These are phyloP conservation scores for Yarrowia deformans DNA, from an alignment of 805 yeast species.

Conservation along the genomic window DNA sequence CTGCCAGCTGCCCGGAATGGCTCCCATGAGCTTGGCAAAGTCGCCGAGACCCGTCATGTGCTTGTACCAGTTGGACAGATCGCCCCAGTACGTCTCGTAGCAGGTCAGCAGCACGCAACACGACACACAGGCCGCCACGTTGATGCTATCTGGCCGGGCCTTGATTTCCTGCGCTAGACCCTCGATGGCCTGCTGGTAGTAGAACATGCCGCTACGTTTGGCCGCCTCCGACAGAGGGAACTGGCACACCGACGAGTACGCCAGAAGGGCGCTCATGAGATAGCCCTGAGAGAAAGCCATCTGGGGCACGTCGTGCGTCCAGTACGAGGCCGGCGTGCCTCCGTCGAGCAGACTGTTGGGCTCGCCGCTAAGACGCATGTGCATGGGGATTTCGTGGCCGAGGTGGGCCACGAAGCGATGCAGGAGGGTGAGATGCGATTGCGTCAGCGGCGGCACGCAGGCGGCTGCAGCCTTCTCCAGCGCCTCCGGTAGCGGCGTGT, in stretches of 20 bases:
- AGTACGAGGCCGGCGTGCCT: conserved; percentile 7
- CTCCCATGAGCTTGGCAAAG: conserved; percentile 37
- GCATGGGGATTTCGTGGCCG: conserved; percentile 34
- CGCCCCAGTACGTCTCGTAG: conserved; percentile 38
- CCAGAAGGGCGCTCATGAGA: conserved; percentile 29
- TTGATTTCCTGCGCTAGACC: conserved; percentile 25
- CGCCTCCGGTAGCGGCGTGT: not conserved
- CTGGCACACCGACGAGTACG: conserved; percentile 32
- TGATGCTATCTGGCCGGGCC: conserved; percentile 2
- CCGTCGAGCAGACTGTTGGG: conserved; percentile 12
- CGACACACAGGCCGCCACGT: conserved; percentile 31
- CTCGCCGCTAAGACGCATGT: conserved; percentile 20
- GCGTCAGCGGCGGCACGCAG: conserved; percentile 14
- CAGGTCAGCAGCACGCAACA: conserved; percentile 38
- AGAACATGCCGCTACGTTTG: conserved; percentile 22
- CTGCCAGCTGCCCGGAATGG: conserved; percentile 18
- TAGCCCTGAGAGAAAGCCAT: conserved; percentile 26
- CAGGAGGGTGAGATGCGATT: conserved; percentile 21
- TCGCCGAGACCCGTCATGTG: conserved; percentile 35
- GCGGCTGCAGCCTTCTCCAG: conserved; percentile 9
- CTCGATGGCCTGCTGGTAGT: conserved; percentile 35
- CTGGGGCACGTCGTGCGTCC: conserved; percentile 32
- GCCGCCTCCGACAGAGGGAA: conserved; percentile 27
- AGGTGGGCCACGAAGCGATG: conserved; percentile 37
- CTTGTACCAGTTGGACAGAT: conserved; percentile 36